Base-by-base conservation (phyloP, 305 asterid species). In the Petunia hybrid region DNA sequence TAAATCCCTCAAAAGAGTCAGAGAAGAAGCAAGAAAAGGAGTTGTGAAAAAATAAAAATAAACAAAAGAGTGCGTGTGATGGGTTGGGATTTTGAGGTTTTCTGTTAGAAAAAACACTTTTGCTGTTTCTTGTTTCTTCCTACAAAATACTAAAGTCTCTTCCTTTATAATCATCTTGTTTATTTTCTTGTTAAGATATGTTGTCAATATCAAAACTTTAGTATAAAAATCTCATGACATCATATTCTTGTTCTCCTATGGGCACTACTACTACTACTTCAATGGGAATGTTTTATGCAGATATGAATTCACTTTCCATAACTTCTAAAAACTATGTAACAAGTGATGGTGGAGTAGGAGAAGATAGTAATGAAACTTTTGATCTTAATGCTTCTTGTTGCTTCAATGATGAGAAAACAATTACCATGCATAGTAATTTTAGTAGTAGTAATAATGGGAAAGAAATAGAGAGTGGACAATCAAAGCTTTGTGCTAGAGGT, bases 401-500 rank as follows among this genome's bases (percentile, higher is more conserved):
- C 6, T 80, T 89, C 4, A 82, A 80, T 56, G 89, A 88, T 39
- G 88, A 89, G 67, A 79, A 85, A 40, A 79, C 69, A 39, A 70
- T 39, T 31, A 59, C 41, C 80, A 56, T 65, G 74, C 84, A 79
- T 76, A 73, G 68, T n/a, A 43, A 36, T 3, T 55, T 40, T 39
- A 36, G 76, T 35, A 1, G 76, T 70, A 31, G 41, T 76, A 61
- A 65, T 42, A 41, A 71, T 12, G 77, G 80, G 8, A 88, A 88
- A 62, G 90, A 88, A 40, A 68, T 84, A 55, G 85, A 65, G 31
- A 82, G 31, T 69, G 84, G 86, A 38, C 92, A 89, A 61, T 83
- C 94, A 56, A 93, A 92, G 84, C 87, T 88, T 2, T 93, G 97
- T 70, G 88, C 97, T 16, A 88, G 99, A 80, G 99, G 98, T n/a